phyloP scores from a whole-genome alignment of 78 protist species.

The Planoprotostelium fungivorum region DNA sequence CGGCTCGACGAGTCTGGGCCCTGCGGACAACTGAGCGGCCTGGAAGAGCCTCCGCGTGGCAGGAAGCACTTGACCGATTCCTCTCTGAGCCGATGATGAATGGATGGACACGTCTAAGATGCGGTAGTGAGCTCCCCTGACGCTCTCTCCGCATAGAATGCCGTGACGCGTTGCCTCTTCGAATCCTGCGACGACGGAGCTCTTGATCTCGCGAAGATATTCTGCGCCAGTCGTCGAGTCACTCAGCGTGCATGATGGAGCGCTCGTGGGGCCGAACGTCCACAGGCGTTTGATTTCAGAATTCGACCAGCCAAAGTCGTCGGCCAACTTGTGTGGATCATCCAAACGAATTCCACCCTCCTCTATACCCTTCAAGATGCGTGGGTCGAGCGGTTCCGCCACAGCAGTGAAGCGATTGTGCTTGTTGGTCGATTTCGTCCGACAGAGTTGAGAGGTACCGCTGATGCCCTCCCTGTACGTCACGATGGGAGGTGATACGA shows the following conservation, averaged over 20 bases:
- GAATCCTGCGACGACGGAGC: conserved; percentile 50
- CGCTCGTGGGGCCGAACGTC: conserved; percentile 96
- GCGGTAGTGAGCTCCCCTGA: conserved; percentile 66
- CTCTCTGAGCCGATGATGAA: conserved; percentile 70
- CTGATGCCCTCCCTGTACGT: conserved; percentile 93
- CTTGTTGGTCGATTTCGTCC: conserved; percentile 99
- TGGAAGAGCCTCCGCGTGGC: conserved; percentile 32
- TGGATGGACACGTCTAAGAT: conserved; percentile 58
- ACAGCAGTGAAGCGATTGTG: conserved; percentile 95
- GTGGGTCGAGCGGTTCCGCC: conserved; percentile 77
- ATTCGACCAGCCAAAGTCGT: conserved; percentile 79
- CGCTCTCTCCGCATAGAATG: conserved; percentile 47
- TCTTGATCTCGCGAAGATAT: conserved; percentile 53
- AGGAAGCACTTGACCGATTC: conserved; percentile 66
- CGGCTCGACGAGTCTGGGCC: conserved; percentile 66
- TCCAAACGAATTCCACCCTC: conserved; percentile 74
- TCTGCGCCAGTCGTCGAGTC: conserved; percentile 85
- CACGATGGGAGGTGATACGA: conserved; percentile 94
- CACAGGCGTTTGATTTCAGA: conserved; percentile 88
- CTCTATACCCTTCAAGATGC: background rate
- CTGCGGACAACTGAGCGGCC: conserved; percentile 44
- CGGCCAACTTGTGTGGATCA: conserved; percentile 71
- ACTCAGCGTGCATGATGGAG: conserved; percentile 89
- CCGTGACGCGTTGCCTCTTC: conserved; percentile 35
- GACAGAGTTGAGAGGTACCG: conserved; percentile 17